Base-by-base conservation (phyloP, 768 basidiomycete genomes). In the Panaeolus papilionaceus region DNA sequence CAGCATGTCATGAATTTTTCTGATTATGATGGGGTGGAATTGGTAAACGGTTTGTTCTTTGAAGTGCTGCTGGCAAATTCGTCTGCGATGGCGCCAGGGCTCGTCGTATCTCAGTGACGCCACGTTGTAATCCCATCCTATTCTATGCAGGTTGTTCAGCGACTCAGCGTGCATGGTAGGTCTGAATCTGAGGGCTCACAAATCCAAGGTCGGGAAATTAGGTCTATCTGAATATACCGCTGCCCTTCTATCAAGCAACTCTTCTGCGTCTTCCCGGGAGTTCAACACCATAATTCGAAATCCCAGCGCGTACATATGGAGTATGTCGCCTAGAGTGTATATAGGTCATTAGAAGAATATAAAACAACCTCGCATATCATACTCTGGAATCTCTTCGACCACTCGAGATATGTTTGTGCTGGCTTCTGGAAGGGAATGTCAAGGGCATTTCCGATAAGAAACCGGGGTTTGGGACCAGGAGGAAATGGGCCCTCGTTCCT, bases 201-300 rank as follows among this genome's bases (percentile, higher is more conserved):
- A 2, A 58, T 69, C 38, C 7, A 63, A 18, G 33, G 66, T 61
- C 0, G 71, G 38, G 4, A 66, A 49, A 10, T 80, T 78, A 33
- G 84, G 85, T 2, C 84, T 77, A 62, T 80, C 82, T 14, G 81
- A 83, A 51, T 85, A 85, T n/a, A 81, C 82, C 0, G 80, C 76
- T 0, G 82, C 83, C 20, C 83, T 79, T 64, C 82, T 84, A 68
- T 85, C 84, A 12, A 86, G 72, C 14, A 73, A 4, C 16, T 58
- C 49, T 18, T 39, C 61, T 12, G 67, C 68, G 42, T 66, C 69
- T 61, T 78, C 66, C 16, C 66, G 18, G 0, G 69, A 68, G 66
- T 79, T 79, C 33, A 78, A 62, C 8, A 76, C 63, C 9, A 78
- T 62, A 7, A 75, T 65, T 40, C 75, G 74, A 14, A 70, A 70